A percentile compares a stretch with the other conserved stretches of the same genome.
Evolutionary conservation across 2,329 filamentous ascomycete species (phyloP).

Genomic region (Penicillium psychrosexuale): DNA sequence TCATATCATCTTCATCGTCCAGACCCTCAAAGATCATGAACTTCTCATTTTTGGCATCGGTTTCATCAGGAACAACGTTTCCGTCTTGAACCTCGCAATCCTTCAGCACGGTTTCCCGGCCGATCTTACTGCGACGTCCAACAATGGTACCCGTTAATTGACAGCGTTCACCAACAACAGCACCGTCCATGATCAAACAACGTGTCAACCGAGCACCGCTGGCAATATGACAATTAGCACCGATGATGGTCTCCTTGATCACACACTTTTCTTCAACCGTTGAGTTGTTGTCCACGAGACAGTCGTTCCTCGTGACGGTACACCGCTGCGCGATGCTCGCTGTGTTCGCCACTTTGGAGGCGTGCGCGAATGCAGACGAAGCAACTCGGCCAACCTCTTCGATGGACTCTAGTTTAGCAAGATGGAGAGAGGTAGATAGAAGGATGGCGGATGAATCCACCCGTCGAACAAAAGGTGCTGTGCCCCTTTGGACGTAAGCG

Average conservation of each 20-base stretch:
- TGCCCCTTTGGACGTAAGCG: slow-evolving; percentile 68
- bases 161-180: slow-evolving; percentile 76
- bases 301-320: slow-evolving; percentile 78
- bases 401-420: slow-evolving; percentile 75
- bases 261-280: slow-evolving; percentile 82
- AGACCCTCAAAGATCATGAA: slow-evolving; percentile 55
- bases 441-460: slow-evolving; percentile 85
- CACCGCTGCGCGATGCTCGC: slow-evolving; percentile 76
- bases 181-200: slow-evolving; percentile 90
- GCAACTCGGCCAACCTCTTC: slow-evolving; percentile 57
- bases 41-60: slow-evolving; percentile 60
- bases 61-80: slow-evolving; percentile 79
- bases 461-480: slow-evolving; percentile 70
- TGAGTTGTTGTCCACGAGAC: slow-evolving; percentile 82
- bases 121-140: slow-evolving; percentile 75
- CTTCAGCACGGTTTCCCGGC: slow-evolving; percentile 74
- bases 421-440: slow-evolving; percentile 74
- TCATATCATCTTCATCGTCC: slow-evolving; percentile 34
- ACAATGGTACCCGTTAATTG: slow-evolving; percentile 85
- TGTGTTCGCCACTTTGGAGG: slow-evolving; percentile 76
- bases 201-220: slow-evolving; percentile 81
- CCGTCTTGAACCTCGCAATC: slow-evolving; percentile 89
- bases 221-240: slow-evolving; percentile 80
- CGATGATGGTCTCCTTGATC: slow-evolving; percentile 90
- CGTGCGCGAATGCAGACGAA: slow-evolving; percentile 72